Base-by-base conservation (phyloP, 495 filamentous ascomycete species). In the Aspergillus wentii region DNA sequence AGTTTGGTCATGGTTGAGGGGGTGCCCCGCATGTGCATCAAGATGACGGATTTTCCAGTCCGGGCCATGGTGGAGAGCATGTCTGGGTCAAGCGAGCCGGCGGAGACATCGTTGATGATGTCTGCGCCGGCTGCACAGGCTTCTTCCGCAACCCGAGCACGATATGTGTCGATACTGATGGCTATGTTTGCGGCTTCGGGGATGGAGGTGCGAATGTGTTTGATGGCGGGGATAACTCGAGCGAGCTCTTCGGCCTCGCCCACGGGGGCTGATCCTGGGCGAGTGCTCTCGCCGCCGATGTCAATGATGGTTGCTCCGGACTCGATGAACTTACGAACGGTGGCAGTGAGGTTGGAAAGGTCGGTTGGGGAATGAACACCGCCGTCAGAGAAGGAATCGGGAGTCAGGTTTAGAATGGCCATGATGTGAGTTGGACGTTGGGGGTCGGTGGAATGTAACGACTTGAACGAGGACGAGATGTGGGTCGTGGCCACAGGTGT, bases 331-430 rank as follows among this genome's bases (percentile, higher is more conserved):
- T 43, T 44, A 35, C 55, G 61, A 21, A 85, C 67, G 8, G 78
- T 85, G 20, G 51, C 35, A 11, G 68, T 59, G 16, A 78, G 59
- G 32, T 64, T 43, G 28, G 45, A 30, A 10, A 62, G 33, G 43
- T 74, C 60, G 8, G 52, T 46, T 17, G 66, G 38, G 33, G 56
- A 52, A 62, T 89, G 72, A 2, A 63, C 49, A 29, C 90, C 91
- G 35, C 89, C 92, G 49, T 96, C 89, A 9, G 90, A 96, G 70
- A 97, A 97, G 26, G 92, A 97, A 69, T 98, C 92, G 8, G 91
- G 92, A 1, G 91, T 96, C 40, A 95, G 69, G 65, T 98, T 98
- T 35, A 96, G 72, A 48, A 98, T 94, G 20, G 86, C 84, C 92
- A 98, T 97, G 27, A 96, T 62, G 37, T 80, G 76, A 2, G 90